A percentile compares a stretch with the other conserved stretches of the same genome.
These are phyloP conservation scores for Microbotryum intermedium DNA, from an alignment of 1,284 basidiomycete species.

Conservation along the genomic window DNA sequence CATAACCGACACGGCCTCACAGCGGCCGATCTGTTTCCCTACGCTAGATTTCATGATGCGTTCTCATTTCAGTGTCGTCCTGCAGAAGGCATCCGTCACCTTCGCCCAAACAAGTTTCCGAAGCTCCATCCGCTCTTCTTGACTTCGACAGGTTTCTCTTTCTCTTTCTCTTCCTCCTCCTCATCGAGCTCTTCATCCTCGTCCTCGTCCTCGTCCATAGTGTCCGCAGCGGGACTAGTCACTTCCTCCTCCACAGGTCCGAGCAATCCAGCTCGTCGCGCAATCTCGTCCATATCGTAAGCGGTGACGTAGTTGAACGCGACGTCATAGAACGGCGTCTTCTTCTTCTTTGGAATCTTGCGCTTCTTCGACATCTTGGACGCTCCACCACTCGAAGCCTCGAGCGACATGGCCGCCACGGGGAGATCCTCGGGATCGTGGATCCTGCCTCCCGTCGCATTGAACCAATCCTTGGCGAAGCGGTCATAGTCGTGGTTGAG, in stretches of 20 bases:
- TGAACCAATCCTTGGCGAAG: conserved; percentile 25
- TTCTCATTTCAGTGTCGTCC: too few relatives aligned
- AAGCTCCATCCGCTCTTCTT: too few relatives aligned
- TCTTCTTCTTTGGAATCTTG: conserved; percentile 54
- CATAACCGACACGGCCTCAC: too few relatives aligned
- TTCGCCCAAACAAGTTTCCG: too few relatives aligned
- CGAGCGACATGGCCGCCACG: conserved; percentile 13
- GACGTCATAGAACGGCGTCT: conserved; percentile 70
- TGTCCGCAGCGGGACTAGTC: conserved; percentile 39
- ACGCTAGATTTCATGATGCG: too few relatives aligned
- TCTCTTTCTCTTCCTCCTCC: conserved; percentile 42
- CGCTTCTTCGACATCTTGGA: not conserved
- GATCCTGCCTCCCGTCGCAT: conserved; percentile 12
- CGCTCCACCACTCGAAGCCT: not conserved
- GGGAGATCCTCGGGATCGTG: conserved; percentile 3
- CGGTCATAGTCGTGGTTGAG: conserved; percentile 15
- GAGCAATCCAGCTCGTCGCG: conserved; percentile 14
- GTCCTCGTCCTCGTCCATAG: conserved; percentile 1
- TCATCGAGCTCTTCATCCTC: conserved; percentile 36
- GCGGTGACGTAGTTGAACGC: conserved; percentile 84
- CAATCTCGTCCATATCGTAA: conserved; percentile 55
- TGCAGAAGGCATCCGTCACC: too few relatives aligned
- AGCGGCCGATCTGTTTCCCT: too few relatives aligned
- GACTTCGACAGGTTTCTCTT: not conserved
- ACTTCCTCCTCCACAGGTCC: conserved; percentile 43